Evolutionary conservation across 225 moss, liverwort and hornwort species (phyloP).

Genomic region (Antitrichia curtipendula): DNA sequence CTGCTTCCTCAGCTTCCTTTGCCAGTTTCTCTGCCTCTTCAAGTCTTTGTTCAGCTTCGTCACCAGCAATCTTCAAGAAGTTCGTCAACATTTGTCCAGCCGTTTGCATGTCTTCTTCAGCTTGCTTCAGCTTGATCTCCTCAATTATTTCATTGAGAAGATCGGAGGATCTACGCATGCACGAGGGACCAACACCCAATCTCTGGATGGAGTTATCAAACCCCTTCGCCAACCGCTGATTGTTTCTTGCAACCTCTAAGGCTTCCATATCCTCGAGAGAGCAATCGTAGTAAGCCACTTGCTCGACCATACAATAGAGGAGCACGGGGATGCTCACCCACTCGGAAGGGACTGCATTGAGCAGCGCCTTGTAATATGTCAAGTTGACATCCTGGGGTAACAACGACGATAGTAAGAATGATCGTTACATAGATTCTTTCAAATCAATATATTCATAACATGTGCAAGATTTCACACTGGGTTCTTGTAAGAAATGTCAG

Average conservation of each 20-base stretch:
- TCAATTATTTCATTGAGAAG: constrained; percentile 28
- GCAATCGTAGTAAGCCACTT: constrained; percentile 66
- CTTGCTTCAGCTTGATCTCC: constrained; percentile 30
- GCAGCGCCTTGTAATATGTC: constrained; percentile 44
- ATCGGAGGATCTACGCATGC: constrained; percentile 10
- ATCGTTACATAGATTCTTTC: not conserved
- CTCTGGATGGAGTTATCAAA: constrained; percentile 52
- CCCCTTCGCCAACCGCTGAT: constrained; percentile 27
- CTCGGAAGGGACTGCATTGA: constrained; percentile 38
- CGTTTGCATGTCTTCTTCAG: constrained; percentile 8
- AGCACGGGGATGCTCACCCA: constrained; percentile 54
- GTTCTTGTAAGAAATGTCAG: not conserved
- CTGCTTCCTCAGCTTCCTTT: not conserved
- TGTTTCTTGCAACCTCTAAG: constrained; percentile 35
- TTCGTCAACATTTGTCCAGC: not conserved
- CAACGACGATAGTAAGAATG: not conserved
- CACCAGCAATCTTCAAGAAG: not conserved
- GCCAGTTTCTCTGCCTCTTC: not conserved
- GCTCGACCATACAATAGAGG: constrained; percentile 67
- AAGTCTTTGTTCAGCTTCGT: not conserved
- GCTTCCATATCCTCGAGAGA: constrained; percentile 52
- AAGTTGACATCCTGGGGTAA: constrained; percentile 37
- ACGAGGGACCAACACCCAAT: constrained; percentile 43
- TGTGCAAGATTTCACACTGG: not conserved
- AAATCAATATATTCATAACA: not conserved